A percentile compares a stretch with the other conserved stretches of the same genome.
Conservation (phyloP, 192 early-diverging fungal genomes). For the Bifiguratus adelaidae region DNA sequence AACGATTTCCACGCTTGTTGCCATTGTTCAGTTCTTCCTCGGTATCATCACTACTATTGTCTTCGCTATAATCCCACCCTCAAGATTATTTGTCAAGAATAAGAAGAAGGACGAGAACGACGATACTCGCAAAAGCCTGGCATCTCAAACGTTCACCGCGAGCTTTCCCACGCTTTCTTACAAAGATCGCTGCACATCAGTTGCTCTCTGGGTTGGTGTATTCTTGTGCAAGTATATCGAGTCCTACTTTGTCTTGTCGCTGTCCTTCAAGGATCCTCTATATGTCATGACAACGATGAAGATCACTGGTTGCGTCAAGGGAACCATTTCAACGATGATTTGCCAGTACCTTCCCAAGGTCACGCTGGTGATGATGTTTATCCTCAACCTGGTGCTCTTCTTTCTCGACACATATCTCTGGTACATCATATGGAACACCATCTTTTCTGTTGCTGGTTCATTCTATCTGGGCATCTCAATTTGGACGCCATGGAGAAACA, state of each 20-base stretch:
- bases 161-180: conserved; percentile 45
- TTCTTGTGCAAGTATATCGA: conserved; percentile 59
- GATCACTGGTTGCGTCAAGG: conserved; percentile 23
- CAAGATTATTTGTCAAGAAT: conserved; percentile 28
- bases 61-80: conserved; percentile 42
- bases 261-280: conserved; percentile 52
- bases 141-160: conserved; percentile 42
- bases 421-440: conserved; percentile 63
- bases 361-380: conserved; percentile 43
- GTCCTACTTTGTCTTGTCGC: conserved; percentile 55
- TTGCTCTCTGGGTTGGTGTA: conserved; percentile 49
- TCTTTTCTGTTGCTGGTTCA: conserved; percentile 53
- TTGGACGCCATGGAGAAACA: conserved; percentile 58
- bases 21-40: conserved; percentile 47
- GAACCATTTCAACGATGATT: conserved; percentile 32
- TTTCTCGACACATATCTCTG: conserved; percentile 70
- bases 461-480: conserved; percentile 56
- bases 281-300: conserved; percentile 17
- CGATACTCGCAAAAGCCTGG: conserved; percentile 2
- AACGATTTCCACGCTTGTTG: conserved; percentile 32
- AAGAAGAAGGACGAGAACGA: too few relatives aligned
- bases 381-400: conserved; percentile 50
- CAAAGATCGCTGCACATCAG: conserved; percentile 42
- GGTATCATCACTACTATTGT: conserved; percentile 43
- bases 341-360: conserved; percentile 42